phyloP scores from a whole-genome alignment of 140 eudicot genomes.

The Artemisia princeps region DNA sequence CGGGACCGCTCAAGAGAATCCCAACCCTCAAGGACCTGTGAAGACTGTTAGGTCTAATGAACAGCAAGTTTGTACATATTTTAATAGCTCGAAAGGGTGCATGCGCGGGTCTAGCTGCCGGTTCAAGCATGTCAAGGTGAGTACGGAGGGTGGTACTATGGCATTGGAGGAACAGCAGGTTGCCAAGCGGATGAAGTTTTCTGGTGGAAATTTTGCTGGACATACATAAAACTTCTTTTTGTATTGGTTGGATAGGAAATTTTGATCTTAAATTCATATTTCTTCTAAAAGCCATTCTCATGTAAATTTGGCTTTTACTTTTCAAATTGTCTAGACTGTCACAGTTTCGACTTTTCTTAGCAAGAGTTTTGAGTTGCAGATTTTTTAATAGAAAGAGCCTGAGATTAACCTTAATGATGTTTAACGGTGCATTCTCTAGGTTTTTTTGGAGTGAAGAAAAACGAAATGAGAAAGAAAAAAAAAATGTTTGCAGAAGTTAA shows the following conservation, averaged over 20 bases:
- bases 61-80: slow-evolving; percentile 11
- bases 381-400: neutral
- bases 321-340: neutral
- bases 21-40: slow-evolving; percentile 19
- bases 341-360: neutral
- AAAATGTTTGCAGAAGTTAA: too few relatives aligned
- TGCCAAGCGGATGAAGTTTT: slow-evolving; percentile 23
- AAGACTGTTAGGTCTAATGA: neutral
- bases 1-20: slow-evolving; percentile 18
- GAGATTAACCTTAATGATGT: neutral
- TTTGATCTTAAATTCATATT: neutral
- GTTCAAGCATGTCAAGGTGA: slow-evolving; percentile 23
- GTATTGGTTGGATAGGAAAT: neutral
- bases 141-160: neutral
- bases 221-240: slow-evolving; percentile 8
- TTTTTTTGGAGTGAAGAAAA: too few relatives aligned
- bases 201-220: slow-evolving; percentile 16
- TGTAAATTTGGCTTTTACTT: neutral
- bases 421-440: too few relatives aligned
- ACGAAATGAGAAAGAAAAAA: too few relatives aligned
- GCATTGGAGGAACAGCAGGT: slow-evolving; percentile 10
- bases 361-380: neutral
- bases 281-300: neutral
- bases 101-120: slow-evolving; percentile 24
- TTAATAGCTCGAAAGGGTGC: slow-evolving; percentile 25